These are phyloP conservation scores for Rauvolfia tetraphylla DNA, from an alignment of 257 asterid genomes.

Conservation along the genomic window DNA sequence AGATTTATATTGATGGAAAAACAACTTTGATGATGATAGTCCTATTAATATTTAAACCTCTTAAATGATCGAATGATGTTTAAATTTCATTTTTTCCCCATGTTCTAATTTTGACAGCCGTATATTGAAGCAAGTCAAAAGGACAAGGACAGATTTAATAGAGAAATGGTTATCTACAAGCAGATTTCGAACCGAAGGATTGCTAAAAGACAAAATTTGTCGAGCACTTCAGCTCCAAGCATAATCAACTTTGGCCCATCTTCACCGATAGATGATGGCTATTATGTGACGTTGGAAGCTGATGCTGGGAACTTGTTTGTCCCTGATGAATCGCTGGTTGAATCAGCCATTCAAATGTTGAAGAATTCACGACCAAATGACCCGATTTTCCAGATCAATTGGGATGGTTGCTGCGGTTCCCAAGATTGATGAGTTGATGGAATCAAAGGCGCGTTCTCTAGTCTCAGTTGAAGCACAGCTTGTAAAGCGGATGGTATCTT, in stretches of 20 bases:
- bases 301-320: constrained; percentile 16
- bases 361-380: constrained; percentile 40
- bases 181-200: constrained; percentile 5
- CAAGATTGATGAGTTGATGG: too few species aligned
- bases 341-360: constrained; percentile 38
- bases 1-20: background rate
- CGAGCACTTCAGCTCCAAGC: constrained; percentile 17
- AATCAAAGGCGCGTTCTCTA: too few species aligned
- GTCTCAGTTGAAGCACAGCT: background rate
- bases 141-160: constrained; percentile 59
- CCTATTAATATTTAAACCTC: background rate
- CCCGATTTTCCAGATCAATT: constrained; percentile 43
- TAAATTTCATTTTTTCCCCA: background rate
- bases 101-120: constrained; percentile 38
- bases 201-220: constrained; percentile 10
- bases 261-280: constrained; percentile 33
- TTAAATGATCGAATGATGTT: background rate
- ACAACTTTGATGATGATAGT: background rate
- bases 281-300: constrained; percentile 32
- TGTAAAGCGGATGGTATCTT: background rate
- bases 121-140: constrained; percentile 51
- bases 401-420: constrained; percentile 24
- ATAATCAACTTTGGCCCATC: constrained; percentile 34
- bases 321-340: constrained; percentile 36
- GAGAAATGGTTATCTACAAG: constrained; percentile 41